Conservation (phyloP, 441 rosid species). For the Pelargonium citronellum region DNA sequence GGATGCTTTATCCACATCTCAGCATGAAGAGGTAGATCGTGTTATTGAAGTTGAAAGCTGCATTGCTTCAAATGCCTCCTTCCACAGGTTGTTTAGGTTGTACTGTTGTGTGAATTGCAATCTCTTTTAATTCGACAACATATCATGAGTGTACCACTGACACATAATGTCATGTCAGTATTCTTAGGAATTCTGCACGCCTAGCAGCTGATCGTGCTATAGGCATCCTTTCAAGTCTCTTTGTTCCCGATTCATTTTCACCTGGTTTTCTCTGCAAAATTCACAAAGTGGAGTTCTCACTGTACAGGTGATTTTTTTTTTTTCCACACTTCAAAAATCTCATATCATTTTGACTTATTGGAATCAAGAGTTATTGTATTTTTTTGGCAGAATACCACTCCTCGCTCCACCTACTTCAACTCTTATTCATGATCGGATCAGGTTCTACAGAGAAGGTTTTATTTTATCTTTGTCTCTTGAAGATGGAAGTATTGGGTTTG, state of each 20-base stretch:
- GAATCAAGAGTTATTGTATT: slow-evolving; percentile 13
- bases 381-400: slow-evolving; percentile 53
- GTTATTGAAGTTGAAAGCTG: slow-evolving; percentile 85
- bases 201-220: slow-evolving; percentile 56
- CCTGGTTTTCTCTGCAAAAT: slow-evolving; percentile 39
- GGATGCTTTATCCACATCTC: slow-evolving; percentile 51
- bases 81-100: slow-evolving; percentile 59
- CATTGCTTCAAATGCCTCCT: slow-evolving; percentile 58
- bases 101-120: slow-evolving; percentile 11
- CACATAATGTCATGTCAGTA: slow-evolving; percentile 38
- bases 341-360: background rate
- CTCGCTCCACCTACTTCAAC: slow-evolving; percentile 64
- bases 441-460: slow-evolving; percentile 67
- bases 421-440: slow-evolving; percentile 27
- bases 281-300: slow-evolving; percentile 51
- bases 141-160: slow-evolving; percentile 27
- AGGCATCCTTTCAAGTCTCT: slow-evolving; percentile 38
- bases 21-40: slow-evolving; percentile 44
- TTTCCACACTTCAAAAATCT: slow-evolving; percentile 8
- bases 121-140: slow-evolving; percentile 1
- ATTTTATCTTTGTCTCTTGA: slow-evolving; percentile 71
- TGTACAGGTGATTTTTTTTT: slow-evolving; percentile 56
- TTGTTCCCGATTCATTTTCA: slow-evolving; percentile 31
- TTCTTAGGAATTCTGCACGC: slow-evolving; percentile 50
- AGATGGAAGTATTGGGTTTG: slow-evolving; percentile 76